Base-by-base conservation (phyloP, 1,139 yeast species). In the Taphrina confusa region DNA sequence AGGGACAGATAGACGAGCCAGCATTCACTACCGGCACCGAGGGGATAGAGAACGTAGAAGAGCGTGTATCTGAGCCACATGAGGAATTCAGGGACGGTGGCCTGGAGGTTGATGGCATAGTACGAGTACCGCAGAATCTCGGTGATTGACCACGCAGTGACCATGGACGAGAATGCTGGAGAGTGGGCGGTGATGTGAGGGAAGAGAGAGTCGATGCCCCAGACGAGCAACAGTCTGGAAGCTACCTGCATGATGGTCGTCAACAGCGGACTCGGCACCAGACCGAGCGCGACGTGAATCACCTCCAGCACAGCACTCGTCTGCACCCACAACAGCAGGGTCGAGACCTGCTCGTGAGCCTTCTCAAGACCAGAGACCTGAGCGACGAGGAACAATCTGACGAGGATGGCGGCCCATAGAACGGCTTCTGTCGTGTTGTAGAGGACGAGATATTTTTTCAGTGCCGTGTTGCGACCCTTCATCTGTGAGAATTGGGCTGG, bases 1-100 rank as follows among this genome's bases (percentile, higher is more conserved):
- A 89, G 76, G 0, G 95, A 83, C 63, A 83, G 74, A 72, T 82
- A 83, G 64, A 89, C 79, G 74, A 90, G 82, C 57, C 78, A 69
- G 65, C 88, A 78, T 71, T 92, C 99, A 63, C 94, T 83, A 3
- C 87, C 82, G 16, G 92, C 97, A 4, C 98, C 98, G 34, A 87
- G 74, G 23, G 98, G 98, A 70, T 92, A 92, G 67, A 92, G 78
- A 1, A 89, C 81, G 68, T 81, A 81, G 73, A 92, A 92, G 28
- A 91, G 77, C 30, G 62, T 65, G 55, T 66, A 65, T 20, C 99
- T 81, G 67, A 89, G 75, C 80, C 85, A 82, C 27, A 84, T 80
- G 66, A 92, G 77, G 71, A 79, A 71, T 52, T 73, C 71, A 8
- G 94, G 89, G 16, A 90, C 87, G 1, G 81, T 82, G 3, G 78